phyloP scores from a whole-genome alignment of 2,329 filamentous ascomycete genomes.

The Zopfia rhizophila region DNA sequence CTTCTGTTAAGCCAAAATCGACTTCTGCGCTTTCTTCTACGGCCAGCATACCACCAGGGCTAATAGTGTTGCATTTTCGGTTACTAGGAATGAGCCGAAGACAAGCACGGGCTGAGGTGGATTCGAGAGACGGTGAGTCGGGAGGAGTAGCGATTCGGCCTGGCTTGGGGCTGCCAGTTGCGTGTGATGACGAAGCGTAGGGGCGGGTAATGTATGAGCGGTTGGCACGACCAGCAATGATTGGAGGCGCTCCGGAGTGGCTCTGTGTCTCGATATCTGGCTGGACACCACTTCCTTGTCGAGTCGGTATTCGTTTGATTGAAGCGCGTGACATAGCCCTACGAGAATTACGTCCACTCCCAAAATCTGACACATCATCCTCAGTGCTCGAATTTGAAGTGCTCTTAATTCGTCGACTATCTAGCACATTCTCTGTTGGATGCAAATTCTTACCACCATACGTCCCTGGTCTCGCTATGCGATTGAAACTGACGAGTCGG shows the following conservation, averaged over 20 bases:
- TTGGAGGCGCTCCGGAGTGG: conserved; percentile 36
- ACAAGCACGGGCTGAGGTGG: conserved; percentile 34
- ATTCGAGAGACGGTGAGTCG: conserved; percentile 47
- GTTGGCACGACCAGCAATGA: conserved; percentile 41
- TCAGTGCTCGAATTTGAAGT: conserved; percentile 46
- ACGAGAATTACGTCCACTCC: conserved; percentile 50
- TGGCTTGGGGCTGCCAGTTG: conserved; percentile 47
- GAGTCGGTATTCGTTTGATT: conserved; percentile 48
- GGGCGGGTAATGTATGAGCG: conserved; percentile 44
- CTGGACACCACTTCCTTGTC: conserved; percentile 54
- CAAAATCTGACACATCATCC: conserved; percentile 50
- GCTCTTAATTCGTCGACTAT: conserved; percentile 56
- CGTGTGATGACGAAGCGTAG: conserved; percentile 50
- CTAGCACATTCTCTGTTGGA: conserved; percentile 90
- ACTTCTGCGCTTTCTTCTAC: conserved; percentile 91
- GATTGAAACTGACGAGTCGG: conserved; percentile 90
- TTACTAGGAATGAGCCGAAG: conserved; percentile 66
- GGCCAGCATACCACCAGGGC: conserved; percentile 86
- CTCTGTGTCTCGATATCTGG: conserved; percentile 46
- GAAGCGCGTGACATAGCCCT: conserved; percentile 54
- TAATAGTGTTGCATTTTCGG: conserved; percentile 66
- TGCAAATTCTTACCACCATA: conserved; percentile 86
- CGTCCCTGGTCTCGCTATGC: conserved; percentile 63
- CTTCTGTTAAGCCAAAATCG: conserved; percentile 86
- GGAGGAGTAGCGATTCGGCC: conserved; percentile 47